Percentiles rank a stretch among this genome's conserved stretches.
Conservation (phyloP, 805 yeast species). For the Schwanniomyces polymorphus region DNA sequence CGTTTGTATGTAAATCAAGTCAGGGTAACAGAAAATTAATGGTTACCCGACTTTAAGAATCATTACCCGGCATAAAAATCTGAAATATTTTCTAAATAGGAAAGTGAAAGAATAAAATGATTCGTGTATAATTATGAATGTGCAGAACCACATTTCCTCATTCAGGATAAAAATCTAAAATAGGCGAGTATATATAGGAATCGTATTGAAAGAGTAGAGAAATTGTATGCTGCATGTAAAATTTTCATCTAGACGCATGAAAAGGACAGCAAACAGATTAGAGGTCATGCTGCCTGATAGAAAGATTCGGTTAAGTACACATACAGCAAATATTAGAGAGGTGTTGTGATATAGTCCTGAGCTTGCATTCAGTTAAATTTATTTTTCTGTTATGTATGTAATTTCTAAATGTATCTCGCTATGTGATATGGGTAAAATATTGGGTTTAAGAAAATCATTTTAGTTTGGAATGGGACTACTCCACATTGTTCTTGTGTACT, state of each 20-base stretch:
- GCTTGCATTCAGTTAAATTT: no score
- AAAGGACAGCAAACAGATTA: not conserved
- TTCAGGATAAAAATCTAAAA: not conserved
- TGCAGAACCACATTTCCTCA: no score
- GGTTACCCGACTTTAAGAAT: not conserved
- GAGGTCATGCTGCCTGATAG: not conserved
- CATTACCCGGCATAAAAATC: not conserved
- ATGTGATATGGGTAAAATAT: no score
- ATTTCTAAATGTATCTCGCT: no score
- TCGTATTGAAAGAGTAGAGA: not conserved
- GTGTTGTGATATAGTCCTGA: not conserved
- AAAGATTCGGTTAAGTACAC: not conserved
- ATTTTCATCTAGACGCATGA: not conserved
- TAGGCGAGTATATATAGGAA: not conserved
- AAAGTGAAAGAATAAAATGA: not conserved
- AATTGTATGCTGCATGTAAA: not conserved
- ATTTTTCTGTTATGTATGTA: no score
- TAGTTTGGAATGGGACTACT: no score
- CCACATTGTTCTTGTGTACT: no score
- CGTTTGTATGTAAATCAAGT: conserved; percentile 1
- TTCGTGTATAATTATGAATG: not conserved
- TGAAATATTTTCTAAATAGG: not conserved
- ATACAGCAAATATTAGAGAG: not conserved
- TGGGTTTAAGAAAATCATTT: no score
- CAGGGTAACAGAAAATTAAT: conserved; percentile 1